Percentiles rank a stretch among this genome's conserved stretches.
Evolutionary conservation across 176 grass and related monocot species (phyloP).

Genomic region (Oryza rufipogon): DNA sequence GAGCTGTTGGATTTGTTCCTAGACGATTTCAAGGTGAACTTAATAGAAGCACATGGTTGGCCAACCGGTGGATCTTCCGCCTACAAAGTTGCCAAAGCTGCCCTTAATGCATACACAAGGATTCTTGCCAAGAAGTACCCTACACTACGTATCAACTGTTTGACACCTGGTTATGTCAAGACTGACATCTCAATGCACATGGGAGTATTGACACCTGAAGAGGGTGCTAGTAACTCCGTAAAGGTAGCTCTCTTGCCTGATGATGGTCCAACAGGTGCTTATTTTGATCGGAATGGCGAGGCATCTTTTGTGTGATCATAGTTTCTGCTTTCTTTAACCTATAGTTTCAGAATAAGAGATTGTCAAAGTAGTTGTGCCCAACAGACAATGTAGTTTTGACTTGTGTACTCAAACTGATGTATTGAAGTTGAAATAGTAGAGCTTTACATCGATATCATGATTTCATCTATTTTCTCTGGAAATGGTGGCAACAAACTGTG

Average conservation of each 20-base stretch:
- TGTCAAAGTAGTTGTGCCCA: neutral
- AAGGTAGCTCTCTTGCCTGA: slow-evolving; percentile 68
- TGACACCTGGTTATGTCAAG: slow-evolving; percentile 74
- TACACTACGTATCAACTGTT: slow-evolving; percentile 48
- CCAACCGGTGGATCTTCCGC: slow-evolving; percentile 50
- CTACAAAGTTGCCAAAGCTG: slow-evolving; percentile 63
- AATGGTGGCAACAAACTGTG: neutral
- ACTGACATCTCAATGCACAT: slow-evolving; percentile 59
- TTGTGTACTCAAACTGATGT: neutral
- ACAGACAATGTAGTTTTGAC: neutral
- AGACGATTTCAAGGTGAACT: slow-evolving; percentile 66
- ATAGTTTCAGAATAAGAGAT: slow-evolving; percentile 1
- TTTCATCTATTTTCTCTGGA: neutral
- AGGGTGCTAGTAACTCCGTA: slow-evolving; percentile 63
- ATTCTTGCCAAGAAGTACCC: slow-evolving; percentile 67
- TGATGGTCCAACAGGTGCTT: slow-evolving; percentile 58
- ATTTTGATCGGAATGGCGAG: slow-evolving; percentile 57
- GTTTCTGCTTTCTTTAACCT: neutral
- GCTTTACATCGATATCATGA: neutral
- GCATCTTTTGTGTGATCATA: slow-evolving; percentile 51
- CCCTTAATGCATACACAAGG: slow-evolving; percentile 64
- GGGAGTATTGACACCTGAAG: slow-evolving; percentile 52
- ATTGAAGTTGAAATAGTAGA: neutral
- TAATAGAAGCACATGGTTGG: slow-evolving; percentile 56
- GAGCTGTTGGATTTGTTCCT: slow-evolving; percentile 53